Base-by-base conservation (phyloP, 441 rosid species). In the Aleurites moluccanus region DNA sequence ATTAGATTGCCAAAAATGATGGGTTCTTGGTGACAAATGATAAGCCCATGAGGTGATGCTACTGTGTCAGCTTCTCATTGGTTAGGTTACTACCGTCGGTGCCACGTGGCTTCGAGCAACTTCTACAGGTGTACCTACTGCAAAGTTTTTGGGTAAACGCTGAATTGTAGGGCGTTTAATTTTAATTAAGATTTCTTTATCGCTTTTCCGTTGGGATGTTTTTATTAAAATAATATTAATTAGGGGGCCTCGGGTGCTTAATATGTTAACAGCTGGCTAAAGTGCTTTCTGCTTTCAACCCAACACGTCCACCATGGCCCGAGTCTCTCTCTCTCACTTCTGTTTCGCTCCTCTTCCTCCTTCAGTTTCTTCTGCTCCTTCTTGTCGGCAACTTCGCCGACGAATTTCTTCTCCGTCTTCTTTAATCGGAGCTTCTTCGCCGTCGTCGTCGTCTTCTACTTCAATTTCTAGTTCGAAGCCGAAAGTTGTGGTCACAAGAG, bases 401-500 rank as follows among this genome's bases (percentile, higher is more conserved):
- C 83, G 73, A 61, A 67, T 64, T 61, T 69, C 33, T 67, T 59
- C 77, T 14, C 60, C 72, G 56, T n/a, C 49, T 69, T 52, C 64
- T 42, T 47, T 56, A 66, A 42, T 76, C 70, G 73, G 63, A 20
- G 83, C 76, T 68, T 62, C 78, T 61, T 69, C 79, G 16, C 65
- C 79, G 20, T 67, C 76, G 61, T 73, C 83, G 47, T 64, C 79
- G 20, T 66, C 67, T 30, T 75, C 81, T 27, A 69, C 82, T 44
- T 75, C 88, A 21, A 2, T 40, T 64, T 63, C 85, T 67, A 64
- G 16, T 69, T 81, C 85, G 57, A 82, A 70, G 69, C 92, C 92
- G 18, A 78, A 85, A 74, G 98, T 94, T 60, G 90, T 94, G 11
- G 95, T 94, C 73, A 92, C 98, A 72, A 88, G 97, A 81, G 98